phyloP scores from a whole-genome alignment of 805 yeast genomes.

The Kregervanrija fluxuum region DNA sequence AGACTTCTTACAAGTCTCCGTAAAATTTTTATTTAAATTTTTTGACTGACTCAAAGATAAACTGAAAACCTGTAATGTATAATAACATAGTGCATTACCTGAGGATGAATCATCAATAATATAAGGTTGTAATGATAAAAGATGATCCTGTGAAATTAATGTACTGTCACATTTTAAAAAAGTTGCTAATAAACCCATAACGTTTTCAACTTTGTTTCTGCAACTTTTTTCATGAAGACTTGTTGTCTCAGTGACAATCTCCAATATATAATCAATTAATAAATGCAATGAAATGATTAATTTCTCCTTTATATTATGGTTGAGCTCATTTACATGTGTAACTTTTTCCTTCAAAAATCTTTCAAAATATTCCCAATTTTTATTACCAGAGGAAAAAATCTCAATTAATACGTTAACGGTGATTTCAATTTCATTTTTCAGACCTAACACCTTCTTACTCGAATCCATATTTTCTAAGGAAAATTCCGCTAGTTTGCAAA shows the following conservation, averaged over 20 bases:
- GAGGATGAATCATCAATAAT: slow-evolving; percentile 41
- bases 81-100: slow-evolving; percentile 35
- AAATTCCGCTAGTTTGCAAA: neutral
- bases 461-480: neutral
- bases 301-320: slow-evolving; percentile 10
- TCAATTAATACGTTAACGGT: slow-evolving; percentile 26
- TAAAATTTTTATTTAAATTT: slow-evolving; percentile 44
- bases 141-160: slow-evolving; percentile 59
- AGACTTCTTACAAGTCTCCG: slow-evolving; percentile 41
- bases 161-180: slow-evolving; percentile 46
- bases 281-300: slow-evolving; percentile 17
- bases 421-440: slow-evolving; percentile 1
- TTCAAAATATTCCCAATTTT: slow-evolving; percentile 38
- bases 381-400: slow-evolving; percentile 31
- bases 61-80: slow-evolving; percentile 49
- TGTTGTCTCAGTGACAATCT: slow-evolving; percentile 26
- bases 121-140: slow-evolving; percentile 58
- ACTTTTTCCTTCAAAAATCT: slow-evolving; percentile 39
- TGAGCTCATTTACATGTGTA: slow-evolving; percentile 23
- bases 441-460: neutral
- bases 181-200: slow-evolving; percentile 46
- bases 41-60: slow-evolving; percentile 35
- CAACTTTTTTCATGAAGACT: slow-evolving; percentile 13
- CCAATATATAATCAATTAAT: slow-evolving; percentile 32
- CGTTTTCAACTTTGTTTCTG: slow-evolving; percentile 23